Percentiles rank a stretch among this genome's conserved stretches.
phyloP scores from a whole-genome alignment of 1,284 basidiomycete genomes.

The Puccinia coronata region DNA sequence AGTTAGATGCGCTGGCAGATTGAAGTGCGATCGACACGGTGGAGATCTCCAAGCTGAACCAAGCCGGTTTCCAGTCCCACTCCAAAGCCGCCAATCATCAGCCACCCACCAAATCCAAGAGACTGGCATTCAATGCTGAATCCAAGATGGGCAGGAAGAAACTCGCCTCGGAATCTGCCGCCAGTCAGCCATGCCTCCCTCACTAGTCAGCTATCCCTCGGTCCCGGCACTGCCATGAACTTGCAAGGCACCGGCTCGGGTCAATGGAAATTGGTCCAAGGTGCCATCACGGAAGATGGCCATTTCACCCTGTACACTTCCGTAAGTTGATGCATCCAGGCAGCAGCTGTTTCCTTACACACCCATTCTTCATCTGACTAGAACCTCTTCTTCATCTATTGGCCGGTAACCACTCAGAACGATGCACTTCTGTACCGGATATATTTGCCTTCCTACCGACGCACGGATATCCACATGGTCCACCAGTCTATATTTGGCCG shows the following conservation, averaged over 20 bases:
- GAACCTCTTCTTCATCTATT: too few relatives aligned
- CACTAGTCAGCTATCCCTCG: constrained; percentile 41
- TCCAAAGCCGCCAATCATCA: too few relatives aligned
- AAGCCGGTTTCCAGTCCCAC: background rate
- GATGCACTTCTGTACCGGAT: constrained; percentile 30
- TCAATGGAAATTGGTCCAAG: constrained; percentile 46
- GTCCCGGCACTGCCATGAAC: constrained; percentile 40
- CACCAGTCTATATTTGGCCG: constrained; percentile 50
- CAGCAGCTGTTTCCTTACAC: background rate
- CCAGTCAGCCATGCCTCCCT: constrained; percentile 54
- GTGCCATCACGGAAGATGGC: constrained; percentile 46
- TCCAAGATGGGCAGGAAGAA: constrained; percentile 11
- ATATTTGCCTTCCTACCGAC: constrained; percentile 45
- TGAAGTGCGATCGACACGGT: constrained; percentile 17
- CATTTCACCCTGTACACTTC: constrained; percentile 37
- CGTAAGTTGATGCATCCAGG: constrained; percentile 3
- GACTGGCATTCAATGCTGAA: background rate
- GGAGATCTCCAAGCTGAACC: constrained; percentile 10
- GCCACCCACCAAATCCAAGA: constrained; percentile 30
- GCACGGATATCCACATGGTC: constrained; percentile 46
- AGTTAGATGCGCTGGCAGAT: constrained; percentile 14
- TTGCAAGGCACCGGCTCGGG: constrained; percentile 31
- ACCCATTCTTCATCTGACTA: background rate
- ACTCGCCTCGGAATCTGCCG: background rate
- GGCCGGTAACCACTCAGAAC: too few relatives aligned